Evolutionary conservation across 495 filamentous ascomycete species (phyloP), one percentile per base, ranked within the genome.

Genomic region (Cetradonia linearis): DNA sequence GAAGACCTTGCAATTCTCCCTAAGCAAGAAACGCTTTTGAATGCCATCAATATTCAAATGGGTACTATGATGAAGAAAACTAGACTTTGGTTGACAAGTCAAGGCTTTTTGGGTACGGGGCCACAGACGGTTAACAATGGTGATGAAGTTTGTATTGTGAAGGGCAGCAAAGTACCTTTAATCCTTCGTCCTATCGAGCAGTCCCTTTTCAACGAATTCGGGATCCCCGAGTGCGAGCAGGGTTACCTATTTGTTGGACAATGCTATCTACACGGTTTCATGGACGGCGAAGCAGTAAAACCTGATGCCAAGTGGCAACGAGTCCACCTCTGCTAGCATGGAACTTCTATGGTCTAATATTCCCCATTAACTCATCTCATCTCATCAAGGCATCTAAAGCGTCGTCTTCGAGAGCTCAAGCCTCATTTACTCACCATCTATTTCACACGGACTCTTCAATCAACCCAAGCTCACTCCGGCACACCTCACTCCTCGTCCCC

Each of bases 401-500:
- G 9, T 2, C 25, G 0, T 25, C 25, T 1, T 6, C 13, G 20
- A 23, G 25, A 46, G n/a, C 42, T 23, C 25, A 0, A 46, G 9
- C 13, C 10, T 46, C 25, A 1, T 0, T 46, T 46, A 46, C 9
- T 23, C 13, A 10, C 20, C 40, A 20, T 44, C 18, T 0, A 16
- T 20, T 20, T 25, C 9, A 46, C 7, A 23, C 42, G 42, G 25
- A 46, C 10, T 11, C 9, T 46, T 0, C 42, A 46, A 8, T 10
- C 42, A 13, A 20, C 20, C 42, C 42, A 0, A 23, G 25, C 20
- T 52, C 63, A 76, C 50, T 68, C 73, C 0, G 76, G 74, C 16
- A 66, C 81, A 85, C 25, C 82, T 67, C 25, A 61, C 58, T 2
- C 81, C 80, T n/a, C 81, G 72, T 1, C 77, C 78, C 1, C 76